These are phyloP conservation scores for Trichoderma arundinaceum DNA, from an alignment of 2,329 filamentous ascomycete genomes.

Conservation along the genomic window DNA sequence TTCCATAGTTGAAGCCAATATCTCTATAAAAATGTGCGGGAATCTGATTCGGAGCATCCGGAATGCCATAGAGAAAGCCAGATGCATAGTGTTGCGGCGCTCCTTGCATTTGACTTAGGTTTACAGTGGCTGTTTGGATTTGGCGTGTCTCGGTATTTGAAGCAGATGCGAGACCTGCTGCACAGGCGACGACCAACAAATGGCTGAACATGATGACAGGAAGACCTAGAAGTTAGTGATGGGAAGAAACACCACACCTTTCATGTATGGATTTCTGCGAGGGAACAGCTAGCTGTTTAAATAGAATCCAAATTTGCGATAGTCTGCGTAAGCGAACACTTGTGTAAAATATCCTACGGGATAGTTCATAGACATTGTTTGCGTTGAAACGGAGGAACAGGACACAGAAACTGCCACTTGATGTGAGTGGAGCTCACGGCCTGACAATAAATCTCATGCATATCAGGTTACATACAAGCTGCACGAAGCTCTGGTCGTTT, in stretches of 20 bases:
- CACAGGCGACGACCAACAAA: background rate
- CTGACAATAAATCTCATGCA: no score
- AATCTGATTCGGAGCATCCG: conserved; percentile 25
- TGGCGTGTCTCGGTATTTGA: background rate
- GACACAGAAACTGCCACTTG: no score
- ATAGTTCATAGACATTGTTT: background rate
- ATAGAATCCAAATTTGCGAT: background rate
- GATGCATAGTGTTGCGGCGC: conserved; percentile 24
- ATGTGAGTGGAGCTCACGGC: no score
- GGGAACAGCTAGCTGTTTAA: background rate
- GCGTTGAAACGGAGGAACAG: background rate
- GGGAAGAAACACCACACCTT: background rate
- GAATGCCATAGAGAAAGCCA: conserved; percentile 29
- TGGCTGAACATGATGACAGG: background rate
- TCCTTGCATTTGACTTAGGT: conserved; percentile 23
- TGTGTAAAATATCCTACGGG: background rate
- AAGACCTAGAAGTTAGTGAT: no score
- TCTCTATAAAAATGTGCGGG: conserved; percentile 25
- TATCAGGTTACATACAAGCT: no score
- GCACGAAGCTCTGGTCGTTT: no score
- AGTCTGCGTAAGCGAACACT: background rate
- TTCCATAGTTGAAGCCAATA: conserved; percentile 25
- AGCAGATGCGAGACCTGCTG: background rate
- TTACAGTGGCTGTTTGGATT: conserved; percentile 7
- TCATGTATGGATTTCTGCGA: background rate